Conservation (phyloP, 192 early-diverging fungal genomes). For the Coemansia interrupta region DNA sequence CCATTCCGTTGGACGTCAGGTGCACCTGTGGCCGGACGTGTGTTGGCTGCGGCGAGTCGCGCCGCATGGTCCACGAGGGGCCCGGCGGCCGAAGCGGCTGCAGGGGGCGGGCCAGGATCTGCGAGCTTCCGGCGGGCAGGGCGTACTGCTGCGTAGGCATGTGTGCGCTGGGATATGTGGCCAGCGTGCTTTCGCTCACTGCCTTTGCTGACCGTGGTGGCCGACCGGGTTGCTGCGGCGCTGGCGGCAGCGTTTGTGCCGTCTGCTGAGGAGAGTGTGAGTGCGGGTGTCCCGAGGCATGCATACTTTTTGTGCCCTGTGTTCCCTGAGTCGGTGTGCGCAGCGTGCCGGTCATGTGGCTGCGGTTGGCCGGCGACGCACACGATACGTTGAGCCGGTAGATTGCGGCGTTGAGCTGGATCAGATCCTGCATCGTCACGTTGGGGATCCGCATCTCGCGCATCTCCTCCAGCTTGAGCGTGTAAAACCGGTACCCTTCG, state of each 20-base stretch:
- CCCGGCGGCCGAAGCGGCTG: constrained; percentile 42
- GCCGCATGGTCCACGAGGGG: constrained; percentile 45
- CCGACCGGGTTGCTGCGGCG: background rate
- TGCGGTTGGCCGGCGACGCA: constrained; percentile 30
- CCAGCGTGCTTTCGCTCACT: background rate
- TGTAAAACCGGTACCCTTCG: constrained; percentile 44
- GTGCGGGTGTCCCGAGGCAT: background rate
- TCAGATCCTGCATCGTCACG: constrained; percentile 42
- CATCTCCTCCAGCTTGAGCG: constrained; percentile 38
- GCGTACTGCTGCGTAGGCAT: background rate
- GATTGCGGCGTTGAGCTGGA: constrained; percentile 50
- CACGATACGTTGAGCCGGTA: constrained; percentile 39
- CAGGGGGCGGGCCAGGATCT: constrained; percentile 38
- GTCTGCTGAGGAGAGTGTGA: background rate
- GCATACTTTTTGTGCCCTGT: too few relatives aligned
- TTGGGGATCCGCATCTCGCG: constrained; percentile 41
- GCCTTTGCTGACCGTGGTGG: constrained; percentile 1
- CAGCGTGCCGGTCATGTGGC: constrained; percentile 39
- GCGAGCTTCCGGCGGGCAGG: constrained; percentile 14
- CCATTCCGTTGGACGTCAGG: constrained; percentile 33
- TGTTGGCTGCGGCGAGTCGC: constrained; percentile 41
- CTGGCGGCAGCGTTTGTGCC: constrained; percentile 6
- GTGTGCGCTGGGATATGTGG: background rate
- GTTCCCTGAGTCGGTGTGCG: constrained; percentile 10
- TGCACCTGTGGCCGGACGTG: constrained; percentile 22